Conservation (phyloP, 2,329 filamentous ascomycete species). For the Trichoderma breve region DNA sequence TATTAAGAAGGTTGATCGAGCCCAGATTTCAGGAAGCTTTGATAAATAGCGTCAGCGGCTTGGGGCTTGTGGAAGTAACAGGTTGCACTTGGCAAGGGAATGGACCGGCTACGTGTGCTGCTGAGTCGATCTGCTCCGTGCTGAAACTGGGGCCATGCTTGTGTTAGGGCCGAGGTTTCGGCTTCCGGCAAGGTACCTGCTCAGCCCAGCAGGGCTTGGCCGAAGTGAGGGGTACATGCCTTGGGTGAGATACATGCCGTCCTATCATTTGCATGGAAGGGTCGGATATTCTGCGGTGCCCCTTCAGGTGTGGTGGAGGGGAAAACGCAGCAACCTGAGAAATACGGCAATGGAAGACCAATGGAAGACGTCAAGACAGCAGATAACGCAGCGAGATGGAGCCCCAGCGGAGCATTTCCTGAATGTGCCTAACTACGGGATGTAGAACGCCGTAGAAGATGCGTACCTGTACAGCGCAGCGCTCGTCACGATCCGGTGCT, state of each 20-base stretch:
- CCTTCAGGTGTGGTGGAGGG: background rate
- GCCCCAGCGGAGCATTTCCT: conserved; percentile 3
- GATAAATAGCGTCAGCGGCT: conserved; percentile 32
- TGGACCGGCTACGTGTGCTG: conserved; percentile 23
- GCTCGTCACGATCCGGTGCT: background rate
- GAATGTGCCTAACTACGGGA: background rate
- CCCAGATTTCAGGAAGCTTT: conserved; percentile 27
- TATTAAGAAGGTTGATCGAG: conserved; percentile 4
- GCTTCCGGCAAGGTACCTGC: conserved; percentile 6
- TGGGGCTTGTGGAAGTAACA: conserved; percentile 29
- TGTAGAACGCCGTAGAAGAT: background rate
- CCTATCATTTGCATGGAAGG: conserved; percentile 5
- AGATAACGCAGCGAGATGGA: conserved; percentile 17
- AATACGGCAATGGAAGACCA: conserved; percentile 8
- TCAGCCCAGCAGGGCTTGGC: background rate
- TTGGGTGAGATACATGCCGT: background rate
- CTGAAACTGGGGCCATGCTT: conserved; percentile 11
- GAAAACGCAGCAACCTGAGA: background rate
- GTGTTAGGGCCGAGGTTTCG: conserved; percentile 18
- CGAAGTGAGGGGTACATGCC: background rate
- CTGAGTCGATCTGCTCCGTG: conserved; percentile 17
- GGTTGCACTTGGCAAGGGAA: conserved; percentile 22
- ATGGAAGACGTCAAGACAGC: background rate
- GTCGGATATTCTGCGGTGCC: conserved; percentile 15
- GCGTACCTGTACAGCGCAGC: background rate